phyloP scores from a whole-genome alignment of 140 eudicot genomes.

The Senecio squalidus region DNA sequence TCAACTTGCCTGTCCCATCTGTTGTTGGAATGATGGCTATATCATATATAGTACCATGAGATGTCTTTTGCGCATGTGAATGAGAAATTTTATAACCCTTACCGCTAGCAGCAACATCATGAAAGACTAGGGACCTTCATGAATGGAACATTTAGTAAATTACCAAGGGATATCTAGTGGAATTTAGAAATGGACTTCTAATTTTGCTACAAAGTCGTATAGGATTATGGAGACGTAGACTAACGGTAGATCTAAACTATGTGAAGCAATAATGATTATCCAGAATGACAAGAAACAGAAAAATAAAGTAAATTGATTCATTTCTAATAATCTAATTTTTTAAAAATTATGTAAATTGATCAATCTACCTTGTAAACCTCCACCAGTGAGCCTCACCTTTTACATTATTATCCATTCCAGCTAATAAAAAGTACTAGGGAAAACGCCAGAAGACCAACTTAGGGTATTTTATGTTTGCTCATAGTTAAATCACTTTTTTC shows the following conservation, averaged over 20 bases:
- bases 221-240: too few relatives aligned
- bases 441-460: too few relatives aligned
- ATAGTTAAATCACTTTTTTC: too few relatives aligned
- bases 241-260: background rate
- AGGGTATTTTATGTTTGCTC: too few relatives aligned
- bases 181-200: slow-evolving; percentile 3
- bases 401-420: too few relatives aligned
- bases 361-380: too few relatives aligned
- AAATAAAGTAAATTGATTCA: too few relatives aligned
- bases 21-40: slow-evolving; percentile 39
- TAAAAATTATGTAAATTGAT: too few relatives aligned
- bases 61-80: slow-evolving; percentile 32
- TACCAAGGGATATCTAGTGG: background rate
- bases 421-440: too few relatives aligned
- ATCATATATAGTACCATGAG: slow-evolving; percentile 41
- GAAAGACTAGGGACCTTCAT: slow-evolving; percentile 43
- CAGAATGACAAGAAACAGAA: background rate
- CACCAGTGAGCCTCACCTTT: too few relatives aligned
- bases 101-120: slow-evolving; percentile 33
- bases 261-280: background rate
- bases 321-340: too few relatives aligned
- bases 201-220: slow-evolving; percentile 14
- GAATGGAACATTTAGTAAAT: slow-evolving; percentile 9
- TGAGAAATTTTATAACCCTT: slow-evolving; percentile 31
- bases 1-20: slow-evolving; percentile 50